Conservation (phyloP, 1,284 basidiomycete species). For the Fistulinella staudtii region DNA sequence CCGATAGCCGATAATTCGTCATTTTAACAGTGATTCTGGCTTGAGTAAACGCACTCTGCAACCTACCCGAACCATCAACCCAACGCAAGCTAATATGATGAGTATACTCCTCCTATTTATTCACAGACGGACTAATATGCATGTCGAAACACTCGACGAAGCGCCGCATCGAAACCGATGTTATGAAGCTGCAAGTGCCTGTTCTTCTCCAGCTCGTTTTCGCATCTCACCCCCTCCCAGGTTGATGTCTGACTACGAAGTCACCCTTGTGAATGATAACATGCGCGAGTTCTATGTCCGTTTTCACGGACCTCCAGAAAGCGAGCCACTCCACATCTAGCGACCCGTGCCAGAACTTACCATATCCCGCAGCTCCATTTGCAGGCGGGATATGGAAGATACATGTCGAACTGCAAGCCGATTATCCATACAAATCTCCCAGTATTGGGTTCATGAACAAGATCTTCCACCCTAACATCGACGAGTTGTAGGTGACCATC, state of each 20-base stretch:
- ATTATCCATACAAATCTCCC: constrained; percentile 98
- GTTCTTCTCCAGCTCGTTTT: constrained; percentile 1
- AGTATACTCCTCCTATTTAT: constrained; percentile 24
- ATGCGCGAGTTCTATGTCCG: constrained; percentile 99
- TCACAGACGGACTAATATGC: constrained; percentile 16
- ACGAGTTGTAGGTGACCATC: constrained; percentile 71
- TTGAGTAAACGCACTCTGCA: constrained; percentile 1
- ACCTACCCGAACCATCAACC: constrained; percentile 10
- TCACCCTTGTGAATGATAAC: constrained; percentile 95
- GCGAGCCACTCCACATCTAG: constrained; percentile 50
- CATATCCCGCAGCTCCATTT: constrained; percentile 73
- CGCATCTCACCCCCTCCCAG: constrained; percentile 41
- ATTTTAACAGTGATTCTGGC: constrained; percentile 7
- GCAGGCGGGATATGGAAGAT: constrained; percentile 98
- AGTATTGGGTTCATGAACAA: constrained; percentile 99
- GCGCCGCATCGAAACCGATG: constrained; percentile 97
- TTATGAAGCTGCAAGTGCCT: constrained; percentile 90
- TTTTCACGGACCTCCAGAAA: constrained; percentile 92
- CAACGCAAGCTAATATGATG: constrained; percentile 35
- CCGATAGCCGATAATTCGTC: constrained; percentile 15
- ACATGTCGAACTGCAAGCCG: constrained; percentile 98
- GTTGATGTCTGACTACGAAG: constrained; percentile 96
- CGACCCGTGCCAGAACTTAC: constrained; percentile 12
- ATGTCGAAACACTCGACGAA: constrained; percentile 49
- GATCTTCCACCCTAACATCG: constrained; percentile 99